Conservation (phyloP, 176 grass and related monocot genomes). For the Microstegium vimineum region DNA sequence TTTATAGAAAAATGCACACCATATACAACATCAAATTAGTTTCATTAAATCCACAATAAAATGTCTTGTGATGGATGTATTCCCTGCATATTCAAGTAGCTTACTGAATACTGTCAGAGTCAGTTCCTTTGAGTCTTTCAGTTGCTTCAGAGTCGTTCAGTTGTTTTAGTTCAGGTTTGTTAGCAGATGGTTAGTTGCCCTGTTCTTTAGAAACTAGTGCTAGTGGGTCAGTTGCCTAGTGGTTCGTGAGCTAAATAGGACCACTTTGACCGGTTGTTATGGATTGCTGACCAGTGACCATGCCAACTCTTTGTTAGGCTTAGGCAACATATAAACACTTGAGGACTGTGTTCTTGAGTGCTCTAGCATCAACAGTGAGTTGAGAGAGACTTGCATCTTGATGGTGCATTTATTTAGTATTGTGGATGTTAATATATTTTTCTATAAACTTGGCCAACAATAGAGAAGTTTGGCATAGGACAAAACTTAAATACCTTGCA, state of each 20-base stretch:
- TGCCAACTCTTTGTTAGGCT: not conserved
- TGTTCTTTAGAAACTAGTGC: not conserved
- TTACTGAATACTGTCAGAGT: not conserved
- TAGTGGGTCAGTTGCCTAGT: not conserved
- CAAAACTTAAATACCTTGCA: not conserved
- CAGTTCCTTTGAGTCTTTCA: not conserved
- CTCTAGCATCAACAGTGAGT: not conserved
- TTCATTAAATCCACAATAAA: not conserved
- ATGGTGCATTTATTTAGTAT: not conserved
- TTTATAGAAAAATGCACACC: not conserved
- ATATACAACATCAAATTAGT: not conserved
- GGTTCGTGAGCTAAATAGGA: not conserved
- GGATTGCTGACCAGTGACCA: not conserved
- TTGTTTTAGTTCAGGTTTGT: not conserved
- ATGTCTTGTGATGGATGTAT: not conserved
- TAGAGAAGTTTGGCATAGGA: not conserved
- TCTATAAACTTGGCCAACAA: not conserved
- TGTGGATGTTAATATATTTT: not conserved
- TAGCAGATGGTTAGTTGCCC: not conserved
- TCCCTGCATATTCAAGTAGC: not conserved
- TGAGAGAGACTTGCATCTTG: not conserved
- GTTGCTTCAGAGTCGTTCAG: not conserved
- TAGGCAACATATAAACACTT: not conserved
- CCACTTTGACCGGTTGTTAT: not conserved
- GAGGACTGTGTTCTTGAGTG: not conserved